Conservation (phyloP, 805 yeast species). For the Suhomyces prunicola region DNA sequence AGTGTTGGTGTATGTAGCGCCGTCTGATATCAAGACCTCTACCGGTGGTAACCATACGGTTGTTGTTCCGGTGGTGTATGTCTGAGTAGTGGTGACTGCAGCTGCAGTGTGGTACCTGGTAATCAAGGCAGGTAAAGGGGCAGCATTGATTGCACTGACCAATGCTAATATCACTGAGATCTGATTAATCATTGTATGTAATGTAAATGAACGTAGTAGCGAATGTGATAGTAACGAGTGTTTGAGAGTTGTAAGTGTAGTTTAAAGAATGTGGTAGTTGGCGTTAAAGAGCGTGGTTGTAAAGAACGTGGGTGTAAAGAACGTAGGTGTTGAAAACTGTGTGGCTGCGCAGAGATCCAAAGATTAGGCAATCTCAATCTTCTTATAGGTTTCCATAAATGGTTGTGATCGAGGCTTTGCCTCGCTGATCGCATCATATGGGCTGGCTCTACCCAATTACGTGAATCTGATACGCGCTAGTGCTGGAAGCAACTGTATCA, state of each 20-base stretch:
- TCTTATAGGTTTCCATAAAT: not conserved
- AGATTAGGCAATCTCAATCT: not conserved
- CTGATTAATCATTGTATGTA: not conserved
- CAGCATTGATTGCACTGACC: slow-evolving; percentile 22
- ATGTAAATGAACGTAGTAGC: not conserved
- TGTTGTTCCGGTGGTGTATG: slow-evolving; percentile 45
- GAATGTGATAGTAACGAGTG: not conserved
- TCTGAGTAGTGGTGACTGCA: slow-evolving; percentile 45
- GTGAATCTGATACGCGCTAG: not conserved
- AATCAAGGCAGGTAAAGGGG: slow-evolving; percentile 40
- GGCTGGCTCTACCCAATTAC: not conserved
- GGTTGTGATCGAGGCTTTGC: not conserved
- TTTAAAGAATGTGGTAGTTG: not conserved
- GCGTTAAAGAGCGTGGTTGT: not conserved
- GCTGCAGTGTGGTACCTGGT: slow-evolving; percentile 57
- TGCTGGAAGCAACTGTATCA: not conserved
- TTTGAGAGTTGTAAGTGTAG: not conserved
- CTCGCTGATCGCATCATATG: not conserved
- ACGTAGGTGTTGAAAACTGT: not conserved
- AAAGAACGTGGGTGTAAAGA: not conserved
- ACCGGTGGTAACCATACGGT: slow-evolving; percentile 52
- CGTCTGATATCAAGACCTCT: slow-evolving; percentile 49
- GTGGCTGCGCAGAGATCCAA: not conserved
- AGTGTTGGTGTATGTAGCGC: slow-evolving; percentile 50
- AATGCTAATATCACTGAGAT: not conserved